These are phyloP conservation scores for Metrosideros polymorpha DNA, from an alignment of 441 rosid species.

Conservation along the genomic window DNA sequence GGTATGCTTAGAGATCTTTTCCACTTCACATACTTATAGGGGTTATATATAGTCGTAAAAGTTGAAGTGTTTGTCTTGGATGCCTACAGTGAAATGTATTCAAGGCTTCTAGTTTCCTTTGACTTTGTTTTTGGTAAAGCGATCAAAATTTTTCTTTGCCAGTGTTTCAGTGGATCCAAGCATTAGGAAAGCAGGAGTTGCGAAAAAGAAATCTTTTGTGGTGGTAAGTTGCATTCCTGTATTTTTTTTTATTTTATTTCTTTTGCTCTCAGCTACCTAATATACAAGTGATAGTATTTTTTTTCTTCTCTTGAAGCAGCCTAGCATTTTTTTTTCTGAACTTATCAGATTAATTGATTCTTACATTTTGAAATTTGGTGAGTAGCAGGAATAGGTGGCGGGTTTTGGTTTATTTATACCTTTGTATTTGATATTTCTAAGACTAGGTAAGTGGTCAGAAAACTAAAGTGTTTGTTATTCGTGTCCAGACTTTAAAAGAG, in stretches of 20 bases:
- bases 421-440: not conserved
- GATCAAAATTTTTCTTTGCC: not conserved
- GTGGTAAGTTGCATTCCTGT: slow-evolving; percentile 19
- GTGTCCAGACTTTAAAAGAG: not conserved
- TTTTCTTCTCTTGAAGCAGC: not conserved
- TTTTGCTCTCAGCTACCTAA: not conserved
- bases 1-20: slow-evolving; percentile 21
- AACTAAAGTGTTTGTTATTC: not conserved
- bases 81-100: not conserved
- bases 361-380: not conserved
- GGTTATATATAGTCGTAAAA: not conserved
- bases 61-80: not conserved
- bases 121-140: not conserved
- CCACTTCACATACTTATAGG: not conserved
- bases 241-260: too few relatives aligned
- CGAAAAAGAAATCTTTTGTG: slow-evolving; percentile 32
- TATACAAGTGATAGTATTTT: not conserved
- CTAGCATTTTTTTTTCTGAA: not conserved
- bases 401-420: not conserved
- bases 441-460: not conserved
- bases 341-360: not conserved
- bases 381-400: not conserved
- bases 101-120: not conserved
- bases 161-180: slow-evolving; percentile 35
- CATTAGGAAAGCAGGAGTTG: slow-evolving; percentile 23